Conservation (phyloP, 2,329 filamentous ascomycete genomes). For the Elsinoe fawcettii region DNA sequence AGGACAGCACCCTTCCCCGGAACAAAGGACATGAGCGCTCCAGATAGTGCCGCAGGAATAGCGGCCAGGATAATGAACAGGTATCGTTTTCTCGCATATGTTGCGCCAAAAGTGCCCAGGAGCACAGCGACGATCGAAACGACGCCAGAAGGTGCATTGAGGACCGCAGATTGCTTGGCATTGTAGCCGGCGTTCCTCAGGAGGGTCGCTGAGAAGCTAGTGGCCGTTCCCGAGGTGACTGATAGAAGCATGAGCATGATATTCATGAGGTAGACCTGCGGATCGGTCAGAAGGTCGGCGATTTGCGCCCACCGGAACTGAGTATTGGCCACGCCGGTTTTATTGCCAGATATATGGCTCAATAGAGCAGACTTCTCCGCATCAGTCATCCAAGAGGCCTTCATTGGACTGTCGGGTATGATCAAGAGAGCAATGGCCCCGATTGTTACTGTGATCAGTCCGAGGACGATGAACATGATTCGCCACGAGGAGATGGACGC, state of each 20-base stretch:
- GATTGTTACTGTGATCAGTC: slow-evolving; percentile 10
- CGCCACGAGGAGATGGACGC: slow-evolving; percentile 10
- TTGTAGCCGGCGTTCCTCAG: slow-evolving; percentile 43
- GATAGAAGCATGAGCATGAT: slow-evolving; percentile 26
- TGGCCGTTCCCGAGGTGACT: slow-evolving; percentile 39
- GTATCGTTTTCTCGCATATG: slow-evolving; percentile 42
- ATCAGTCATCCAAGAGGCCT: slow-evolving; percentile 58
- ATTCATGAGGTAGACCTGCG: slow-evolving; percentile 40
- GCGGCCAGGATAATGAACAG: slow-evolving; percentile 44
- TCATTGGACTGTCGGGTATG: slow-evolving; percentile 61
- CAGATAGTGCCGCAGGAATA: slow-evolving; percentile 41
- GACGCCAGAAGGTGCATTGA: slow-evolving; percentile 48
- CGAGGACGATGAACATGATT: slow-evolving; percentile 16
- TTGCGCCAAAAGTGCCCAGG: slow-evolving; percentile 41
- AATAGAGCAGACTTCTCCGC: slow-evolving; percentile 40
- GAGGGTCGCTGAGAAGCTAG: slow-evolving; percentile 48
- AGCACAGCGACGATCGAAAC: slow-evolving; percentile 48
- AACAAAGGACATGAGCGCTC: slow-evolving; percentile 46
- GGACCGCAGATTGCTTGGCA: slow-evolving; percentile 40
- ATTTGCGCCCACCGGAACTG: slow-evolving; percentile 45
- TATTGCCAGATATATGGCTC: slow-evolving; percentile 33
- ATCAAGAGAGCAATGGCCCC: neutral
- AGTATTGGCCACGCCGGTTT: slow-evolving; percentile 35
- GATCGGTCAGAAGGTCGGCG: slow-evolving; percentile 51
- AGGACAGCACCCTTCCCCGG: slow-evolving; percentile 18